Conservation (phyloP, 345 rosid species). For the Theobroma cacao region DNA sequence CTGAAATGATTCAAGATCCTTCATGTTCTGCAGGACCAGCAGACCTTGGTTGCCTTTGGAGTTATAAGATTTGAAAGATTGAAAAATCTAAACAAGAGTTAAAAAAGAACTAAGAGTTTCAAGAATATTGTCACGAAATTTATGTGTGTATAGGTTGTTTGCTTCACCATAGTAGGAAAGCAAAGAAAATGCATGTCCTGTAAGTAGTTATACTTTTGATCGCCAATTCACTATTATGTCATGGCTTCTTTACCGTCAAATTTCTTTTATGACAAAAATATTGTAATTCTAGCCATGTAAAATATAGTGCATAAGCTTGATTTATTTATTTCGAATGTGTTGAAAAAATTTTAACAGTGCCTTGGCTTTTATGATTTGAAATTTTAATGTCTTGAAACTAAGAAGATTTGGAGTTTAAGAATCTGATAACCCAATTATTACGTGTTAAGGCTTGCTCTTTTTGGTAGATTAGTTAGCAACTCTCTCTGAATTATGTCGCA, state of each 20-base stretch:
- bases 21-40: slow-evolving; percentile 32
- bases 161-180: not conserved
- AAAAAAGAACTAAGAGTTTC: not conserved
- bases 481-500: slow-evolving; percentile 13
- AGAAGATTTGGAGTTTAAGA: not conserved
- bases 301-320: not conserved
- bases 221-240: not conserved
- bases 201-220: not conserved
- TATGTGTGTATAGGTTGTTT: slow-evolving; percentile 10
- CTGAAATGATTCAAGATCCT: slow-evolving; percentile 31
- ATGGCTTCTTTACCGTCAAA: not conserved
- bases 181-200: slow-evolving; percentile 1
- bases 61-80: slow-evolving; percentile 27
- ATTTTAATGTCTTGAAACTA: not conserved
- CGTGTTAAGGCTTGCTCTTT: not conserved
- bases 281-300: not conserved
- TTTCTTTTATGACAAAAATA: not conserved
- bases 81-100: not conserved
- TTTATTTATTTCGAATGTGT: not conserved
- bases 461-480: slow-evolving; percentile 25
- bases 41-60: slow-evolving; percentile 52
- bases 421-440: not conserved
- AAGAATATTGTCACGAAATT: slow-evolving; percentile 1
- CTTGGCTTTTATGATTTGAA: no score
- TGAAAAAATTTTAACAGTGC: not conserved